A percentile compares a stretch with the other conserved stretches of the same genome.
These are phyloP conservation scores for Phytophthora rubi DNA, from an alignment of 352 stramenopile genomes.

Conservation along the genomic window DNA sequence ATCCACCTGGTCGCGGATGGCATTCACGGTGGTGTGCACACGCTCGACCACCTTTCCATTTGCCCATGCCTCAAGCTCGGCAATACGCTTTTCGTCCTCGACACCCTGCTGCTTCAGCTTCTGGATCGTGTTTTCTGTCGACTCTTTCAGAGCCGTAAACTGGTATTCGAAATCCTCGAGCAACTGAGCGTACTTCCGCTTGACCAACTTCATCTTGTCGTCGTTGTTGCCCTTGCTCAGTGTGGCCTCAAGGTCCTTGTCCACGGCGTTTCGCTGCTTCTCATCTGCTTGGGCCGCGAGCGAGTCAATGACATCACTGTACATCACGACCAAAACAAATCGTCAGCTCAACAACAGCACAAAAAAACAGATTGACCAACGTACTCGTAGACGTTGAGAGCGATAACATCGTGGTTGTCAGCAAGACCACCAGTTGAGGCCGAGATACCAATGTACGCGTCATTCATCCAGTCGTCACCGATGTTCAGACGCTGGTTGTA, in stretches of 20 bases:
- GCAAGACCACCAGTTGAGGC: constrained; percentile 82
- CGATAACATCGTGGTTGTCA: constrained; percentile 86
- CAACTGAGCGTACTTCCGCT: constrained; percentile 82
- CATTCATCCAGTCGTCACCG: constrained; percentile 59
- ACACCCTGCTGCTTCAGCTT: constrained; percentile 77
- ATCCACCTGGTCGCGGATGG: constrained; percentile 73
- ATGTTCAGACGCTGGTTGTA: constrained; percentile 61
- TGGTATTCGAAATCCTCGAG: constrained; percentile 88
- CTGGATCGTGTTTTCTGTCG: constrained; percentile 81
- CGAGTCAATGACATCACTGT: constrained; percentile 72
- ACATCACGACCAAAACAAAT: constrained; percentile 8
- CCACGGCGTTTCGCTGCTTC: constrained; percentile 65
- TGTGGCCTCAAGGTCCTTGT: constrained; percentile 54
- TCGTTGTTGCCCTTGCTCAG: constrained; percentile 63
- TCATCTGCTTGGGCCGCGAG: constrained; percentile 52
- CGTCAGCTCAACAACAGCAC: constrained; percentile 8
- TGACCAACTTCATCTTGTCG: constrained; percentile 69
- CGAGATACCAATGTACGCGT: constrained; percentile 78
- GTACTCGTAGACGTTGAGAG: constrained; percentile 81
- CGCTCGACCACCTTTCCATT: constrained; percentile 64
- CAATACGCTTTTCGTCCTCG: constrained; percentile 74
- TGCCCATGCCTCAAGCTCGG: constrained; percentile 73
- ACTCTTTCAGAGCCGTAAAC: constrained; percentile 84
- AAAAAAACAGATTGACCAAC: constrained; percentile 22
- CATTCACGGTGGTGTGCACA: constrained; percentile 58